Evolutionary conservation across 2,329 filamentous ascomycete genomes (phyloP).

Genomic region (Corynespora cassiicola): DNA sequence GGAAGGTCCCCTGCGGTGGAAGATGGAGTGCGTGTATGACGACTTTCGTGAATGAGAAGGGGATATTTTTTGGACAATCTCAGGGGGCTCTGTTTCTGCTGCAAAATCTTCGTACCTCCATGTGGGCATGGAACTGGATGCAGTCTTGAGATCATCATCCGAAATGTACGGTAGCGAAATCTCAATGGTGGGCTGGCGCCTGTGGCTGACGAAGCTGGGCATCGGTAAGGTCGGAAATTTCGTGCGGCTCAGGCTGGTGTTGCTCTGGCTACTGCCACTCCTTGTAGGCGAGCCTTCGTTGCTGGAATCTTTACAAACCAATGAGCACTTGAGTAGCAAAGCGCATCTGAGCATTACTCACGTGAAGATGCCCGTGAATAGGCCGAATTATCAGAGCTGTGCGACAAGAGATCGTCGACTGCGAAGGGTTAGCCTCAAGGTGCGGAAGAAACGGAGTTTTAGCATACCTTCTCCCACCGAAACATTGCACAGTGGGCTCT

Average conservation of each 20-base stretch:
- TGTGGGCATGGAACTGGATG: slow-evolving; percentile 9
- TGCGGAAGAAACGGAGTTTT: too few species aligned
- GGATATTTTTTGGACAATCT: slow-evolving; percentile 1
- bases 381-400: too few species aligned
- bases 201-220: slow-evolving; percentile 3
- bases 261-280: too few species aligned
- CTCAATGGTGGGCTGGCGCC: slow-evolving; percentile 7
- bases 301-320: too few species aligned
- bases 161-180: slow-evolving; percentile 12
- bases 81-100: slow-evolving; percentile 4
- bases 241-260: not conserved
- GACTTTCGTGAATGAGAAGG: slow-evolving; percentile 6
- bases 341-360: too few species aligned
- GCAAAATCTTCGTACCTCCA: slow-evolving; percentile 16
- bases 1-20: slow-evolving; percentile 4
- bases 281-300: too few species aligned
- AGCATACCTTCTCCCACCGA: too few species aligned
- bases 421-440: too few species aligned
- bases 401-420: too few species aligned
- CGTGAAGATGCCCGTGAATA: too few species aligned
- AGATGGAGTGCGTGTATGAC: slow-evolving; percentile 4
- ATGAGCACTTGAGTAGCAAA: too few species aligned
- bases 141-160: slow-evolving; percentile 6
- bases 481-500: too few species aligned
- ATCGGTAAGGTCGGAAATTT: slow-evolving; percentile 7